A percentile compares a stretch with the other conserved stretches of the same genome.
These are phyloP conservation scores for Helicostylum pulchrum DNA, from an alignment of 192 early-diverging fungal species.

Conservation along the genomic window DNA sequence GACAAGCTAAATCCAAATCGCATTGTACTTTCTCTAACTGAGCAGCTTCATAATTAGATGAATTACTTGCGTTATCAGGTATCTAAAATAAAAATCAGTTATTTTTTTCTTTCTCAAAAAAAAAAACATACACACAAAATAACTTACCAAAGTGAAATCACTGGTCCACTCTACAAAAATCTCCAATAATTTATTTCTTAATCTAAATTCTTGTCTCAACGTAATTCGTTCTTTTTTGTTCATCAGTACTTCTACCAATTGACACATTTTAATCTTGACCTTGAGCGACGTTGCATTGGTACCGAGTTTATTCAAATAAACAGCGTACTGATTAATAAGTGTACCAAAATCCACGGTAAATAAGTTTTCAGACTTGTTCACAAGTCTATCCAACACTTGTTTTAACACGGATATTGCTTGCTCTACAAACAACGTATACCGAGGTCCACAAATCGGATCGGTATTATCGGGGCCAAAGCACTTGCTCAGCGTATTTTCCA, in stretches of 20 bases:
- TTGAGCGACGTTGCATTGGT: constrained; percentile 31
- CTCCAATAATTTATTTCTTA: constrained; percentile 53
- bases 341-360: constrained; percentile 51
- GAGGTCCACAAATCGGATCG: constrained; percentile 46
- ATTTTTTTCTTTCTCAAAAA: neutral
- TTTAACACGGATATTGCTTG: constrained; percentile 53
- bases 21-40: constrained; percentile 57
- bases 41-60: constrained; percentile 9
- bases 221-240: constrained; percentile 50
- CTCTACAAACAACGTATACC: constrained; percentile 56
- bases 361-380: constrained; percentile 25
- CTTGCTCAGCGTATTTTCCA: constrained; percentile 50
- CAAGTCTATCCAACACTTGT: constrained; percentile 47
- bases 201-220: constrained; percentile 49
- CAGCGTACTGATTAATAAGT: constrained; percentile 44
- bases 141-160: constrained; percentile 43
- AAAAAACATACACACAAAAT: neutral
- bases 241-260: constrained; percentile 52
- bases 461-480: constrained; percentile 41
- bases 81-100: constrained; percentile 10
- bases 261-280: constrained; percentile 59
- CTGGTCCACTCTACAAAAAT: constrained; percentile 56
- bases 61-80: constrained; percentile 14
- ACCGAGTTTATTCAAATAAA: constrained; percentile 53
- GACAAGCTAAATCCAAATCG: constrained; percentile 73